phyloP scores from a whole-genome alignment of 2,329 filamentous ascomycete species.

The Dothiorella sarmentorum region DNA sequence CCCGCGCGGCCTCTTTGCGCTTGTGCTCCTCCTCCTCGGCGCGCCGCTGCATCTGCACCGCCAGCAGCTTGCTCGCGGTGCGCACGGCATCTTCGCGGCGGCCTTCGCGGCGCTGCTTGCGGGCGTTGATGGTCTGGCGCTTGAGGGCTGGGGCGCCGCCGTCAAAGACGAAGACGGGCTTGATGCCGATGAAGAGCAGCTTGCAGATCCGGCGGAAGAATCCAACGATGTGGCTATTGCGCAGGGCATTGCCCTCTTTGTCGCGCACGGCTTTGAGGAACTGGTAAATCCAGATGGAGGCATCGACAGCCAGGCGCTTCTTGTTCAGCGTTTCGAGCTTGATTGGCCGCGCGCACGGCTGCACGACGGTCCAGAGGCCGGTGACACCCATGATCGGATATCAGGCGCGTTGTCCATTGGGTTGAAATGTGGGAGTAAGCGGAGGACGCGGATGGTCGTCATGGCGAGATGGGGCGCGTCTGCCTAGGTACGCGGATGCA shows the following conservation, averaged over 20 bases:
- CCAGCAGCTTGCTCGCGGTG: constrained; percentile 87
- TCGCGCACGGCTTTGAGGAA: constrained; percentile 98
- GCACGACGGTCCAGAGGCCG: constrained; percentile 92
- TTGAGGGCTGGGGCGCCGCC: constrained; percentile 90
- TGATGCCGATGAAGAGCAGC: constrained; percentile 91
- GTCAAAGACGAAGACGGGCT: constrained; percentile 96
- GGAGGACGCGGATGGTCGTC: not conserved
- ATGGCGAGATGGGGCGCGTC: not conserved
- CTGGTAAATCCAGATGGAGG: constrained; percentile 99
- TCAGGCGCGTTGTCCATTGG: not conserved
- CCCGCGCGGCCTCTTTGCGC: constrained; percentile 48
- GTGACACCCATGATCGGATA: constrained; percentile 79
- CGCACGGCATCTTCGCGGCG: constrained; percentile 86
- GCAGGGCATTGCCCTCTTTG: constrained; percentile 94
- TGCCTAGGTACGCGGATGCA: not conserved
- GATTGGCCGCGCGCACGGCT: constrained; percentile 91
- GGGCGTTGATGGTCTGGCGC: constrained; percentile 77
- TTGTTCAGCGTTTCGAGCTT: constrained; percentile 95
- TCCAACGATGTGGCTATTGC: constrained; percentile 92
- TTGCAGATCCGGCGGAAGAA: constrained; percentile 99
- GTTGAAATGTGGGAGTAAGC: not conserved
- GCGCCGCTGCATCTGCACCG: constrained; percentile 86
- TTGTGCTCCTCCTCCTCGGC: constrained; percentile 80
- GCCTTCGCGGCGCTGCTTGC: constrained; percentile 79
- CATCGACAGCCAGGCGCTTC: constrained; percentile 93